phyloP scores from a whole-genome alignment of 371 early-diverging fungal species.

The Mucor plumbeus region DNA sequence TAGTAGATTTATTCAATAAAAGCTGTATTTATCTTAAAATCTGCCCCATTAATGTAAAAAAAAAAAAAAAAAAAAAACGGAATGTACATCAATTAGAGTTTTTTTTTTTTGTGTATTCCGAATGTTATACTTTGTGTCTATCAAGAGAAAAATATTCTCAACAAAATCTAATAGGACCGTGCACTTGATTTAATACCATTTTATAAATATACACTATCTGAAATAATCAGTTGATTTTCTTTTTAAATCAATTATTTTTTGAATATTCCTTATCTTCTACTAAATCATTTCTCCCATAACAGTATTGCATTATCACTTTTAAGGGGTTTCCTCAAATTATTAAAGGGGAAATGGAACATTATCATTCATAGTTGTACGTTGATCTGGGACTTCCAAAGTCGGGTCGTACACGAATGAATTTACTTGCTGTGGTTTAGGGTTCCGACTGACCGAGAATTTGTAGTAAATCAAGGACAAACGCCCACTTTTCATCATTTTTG shows the following conservation, averaged over 20 bases:
- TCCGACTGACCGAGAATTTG: neutral
- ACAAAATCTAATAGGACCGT: neutral
- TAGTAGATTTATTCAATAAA: neutral
- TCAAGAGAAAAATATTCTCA: neutral
- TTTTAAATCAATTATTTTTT: neutral
- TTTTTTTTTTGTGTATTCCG: neutral
- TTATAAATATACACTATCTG: neutral
- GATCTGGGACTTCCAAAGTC: neutral
- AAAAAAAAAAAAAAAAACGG: no score
- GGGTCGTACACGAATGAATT: neutral
- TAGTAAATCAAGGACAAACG: neutral
- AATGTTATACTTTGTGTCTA: neutral
- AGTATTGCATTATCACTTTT: neutral
- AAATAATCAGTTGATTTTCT: no score
- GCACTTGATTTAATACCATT: neutral
- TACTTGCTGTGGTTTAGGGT: neutral
- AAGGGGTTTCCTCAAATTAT: neutral
- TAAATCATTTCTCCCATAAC: neutral
- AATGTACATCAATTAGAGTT: neutral
- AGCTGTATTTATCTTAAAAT: neutral
- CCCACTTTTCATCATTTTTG: neutral
- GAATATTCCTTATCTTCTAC: neutral
- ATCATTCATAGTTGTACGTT: neutral
- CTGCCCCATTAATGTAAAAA: neutral
- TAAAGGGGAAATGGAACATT: no score